Evolutionary conservation across 2,329 filamentous ascomycete genomes (phyloP), one percentile per base, ranked within the genome.

Genomic region (Metarhizium sp.): DNA sequence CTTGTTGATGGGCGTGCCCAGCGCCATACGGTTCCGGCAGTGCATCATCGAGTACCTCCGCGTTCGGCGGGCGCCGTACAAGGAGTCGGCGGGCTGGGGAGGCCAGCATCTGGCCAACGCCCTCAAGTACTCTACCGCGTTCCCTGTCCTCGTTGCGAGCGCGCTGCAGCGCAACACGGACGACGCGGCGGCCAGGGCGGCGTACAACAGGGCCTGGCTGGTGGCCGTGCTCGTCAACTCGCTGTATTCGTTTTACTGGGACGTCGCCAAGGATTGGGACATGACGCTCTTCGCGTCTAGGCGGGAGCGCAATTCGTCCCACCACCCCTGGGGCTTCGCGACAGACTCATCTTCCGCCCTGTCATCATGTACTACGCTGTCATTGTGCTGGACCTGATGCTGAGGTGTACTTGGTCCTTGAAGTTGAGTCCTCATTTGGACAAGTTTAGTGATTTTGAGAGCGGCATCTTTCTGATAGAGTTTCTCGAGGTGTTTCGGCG

Each of bases 191-290:
- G 70, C 74, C 5, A 70, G 72, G 58, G 67, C 73, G 3, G 64
- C 67, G 0, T 66, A 81, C 56, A 79, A 82, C 68, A 75, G 75
- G 45, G 73, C 75, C 50, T 94, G 90, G 85, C 75, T 95, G 34
- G 71, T 80, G 40, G 87, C 87, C 47, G 87, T 90, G 34, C 75
- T 90, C 38, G 67, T 94, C 63, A 96, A 99, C 70, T 95, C 90
- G 14, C 76, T 88, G 48, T 99, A 96, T 73, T 91, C 88, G n/a
- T 97, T 97, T 75, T 99, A 94, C 77, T 99, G 94, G 94, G 94
- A 99, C 65, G 85, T 97, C 34, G 80, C 90, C 55, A 94, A 92
- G 74, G 94, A 99, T 76, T 99, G 94, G 94, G 94, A 97, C 67
- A 78, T 99, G 59, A 89, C 87, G 0, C 78, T 97, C 14, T 88